A percentile compares a stretch with the other conserved stretches of the same genome.
Evolutionary conservation across 2,329 filamentous ascomycete genomes (phyloP).

Genomic region (Cladosporium velox): DNA sequence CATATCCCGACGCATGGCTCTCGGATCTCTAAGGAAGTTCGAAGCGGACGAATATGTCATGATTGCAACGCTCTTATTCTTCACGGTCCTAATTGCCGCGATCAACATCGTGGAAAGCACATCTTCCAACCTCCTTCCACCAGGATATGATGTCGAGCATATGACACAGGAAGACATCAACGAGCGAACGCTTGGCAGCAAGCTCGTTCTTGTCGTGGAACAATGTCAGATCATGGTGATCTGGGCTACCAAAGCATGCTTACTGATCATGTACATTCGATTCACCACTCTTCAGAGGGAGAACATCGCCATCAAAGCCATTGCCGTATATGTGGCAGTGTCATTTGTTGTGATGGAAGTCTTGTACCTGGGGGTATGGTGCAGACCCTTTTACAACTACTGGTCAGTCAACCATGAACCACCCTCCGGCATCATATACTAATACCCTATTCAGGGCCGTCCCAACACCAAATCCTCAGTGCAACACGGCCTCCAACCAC

Average conservation of each 20-base stretch:
- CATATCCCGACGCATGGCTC: conserved; percentile 46
- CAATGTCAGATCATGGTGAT: conserved; percentile 40
- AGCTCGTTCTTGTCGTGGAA: conserved; percentile 43
- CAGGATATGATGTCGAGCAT: conserved; percentile 48
- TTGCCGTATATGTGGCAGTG: conserved; percentile 39
- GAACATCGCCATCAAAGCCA: conserved; percentile 38
- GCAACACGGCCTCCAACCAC: conserved; percentile 41
- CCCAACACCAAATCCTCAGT: conserved; percentile 41
- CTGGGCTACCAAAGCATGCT: conserved; percentile 42
- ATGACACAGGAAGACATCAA: conserved; percentile 34
- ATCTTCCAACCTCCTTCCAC: conserved; percentile 47
- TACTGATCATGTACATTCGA: conserved; percentile 42
- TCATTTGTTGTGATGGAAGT: conserved; percentile 43
- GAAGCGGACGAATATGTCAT: conserved; percentile 62
- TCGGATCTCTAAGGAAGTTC: conserved; percentile 51
- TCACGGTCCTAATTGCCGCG: conserved; percentile 54
- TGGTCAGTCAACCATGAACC: conserved; percentile 33
- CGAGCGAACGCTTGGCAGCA: conserved; percentile 38
- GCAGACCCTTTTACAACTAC: conserved; percentile 41
- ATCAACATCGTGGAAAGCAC: conserved; percentile 47
- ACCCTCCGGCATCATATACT: background rate
- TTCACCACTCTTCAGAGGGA: conserved; percentile 40
- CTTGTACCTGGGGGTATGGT: conserved; percentile 45
- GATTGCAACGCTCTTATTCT: conserved; percentile 51
- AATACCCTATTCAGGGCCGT: conserved; percentile 23